Base-by-base conservation (phyloP, 2,329 filamentous ascomycete genomes). In the Aureobasidium uvarum region DNA sequence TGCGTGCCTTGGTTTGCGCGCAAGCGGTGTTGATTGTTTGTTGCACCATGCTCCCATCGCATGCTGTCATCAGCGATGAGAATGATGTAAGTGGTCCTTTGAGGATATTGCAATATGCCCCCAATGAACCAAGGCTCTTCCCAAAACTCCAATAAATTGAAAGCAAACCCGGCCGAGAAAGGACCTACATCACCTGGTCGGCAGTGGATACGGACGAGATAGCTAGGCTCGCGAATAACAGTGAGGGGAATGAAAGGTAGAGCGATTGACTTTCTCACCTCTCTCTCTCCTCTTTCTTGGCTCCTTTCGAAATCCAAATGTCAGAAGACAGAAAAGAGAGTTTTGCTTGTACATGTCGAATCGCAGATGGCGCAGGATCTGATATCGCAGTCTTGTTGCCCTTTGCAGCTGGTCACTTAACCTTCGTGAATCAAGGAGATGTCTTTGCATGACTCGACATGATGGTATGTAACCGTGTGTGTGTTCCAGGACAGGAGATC, bases 21-120 rank as follows among this genome's bases (percentile, higher is more conserved):
- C 25, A 14, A 28, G 10, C n/a, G 16, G 10, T n/a, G 18, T n/a
- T 31, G 50, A 33, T 52, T 31, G 25, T 28, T 20, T 31, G 13
- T n/a, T 36, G 18, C 25, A 20, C 48, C 25, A 36, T 45, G 41
- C 41, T 11, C 3, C 28, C 28, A 16, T 20, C 16, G 48, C 28
- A 36, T 52, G 25, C 25, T 52, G 50, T 52, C 50, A 54, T 54
- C 51, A 38, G 51, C 51, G n/a, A 54, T 54, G 51, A 38, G 28
- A 31, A 55, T 55, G 51, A 55, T 55, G 51, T 33, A 55, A 55
- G 51, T 28, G 18, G 28, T 39, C 33, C 28, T 39, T 39, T 33
- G 38, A 20, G 54, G 38, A 23, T 23, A 56, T 28, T 41, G 6
- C 20, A 28, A 56, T 13, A 20, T 45, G 8, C 28, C 28, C 28